Percentiles rank a stretch among this genome's conserved stretches.
Evolutionary conservation across 2,329 filamentous ascomycete species (phyloP).

Genomic region (Calonectria pseudoturangicola): DNA sequence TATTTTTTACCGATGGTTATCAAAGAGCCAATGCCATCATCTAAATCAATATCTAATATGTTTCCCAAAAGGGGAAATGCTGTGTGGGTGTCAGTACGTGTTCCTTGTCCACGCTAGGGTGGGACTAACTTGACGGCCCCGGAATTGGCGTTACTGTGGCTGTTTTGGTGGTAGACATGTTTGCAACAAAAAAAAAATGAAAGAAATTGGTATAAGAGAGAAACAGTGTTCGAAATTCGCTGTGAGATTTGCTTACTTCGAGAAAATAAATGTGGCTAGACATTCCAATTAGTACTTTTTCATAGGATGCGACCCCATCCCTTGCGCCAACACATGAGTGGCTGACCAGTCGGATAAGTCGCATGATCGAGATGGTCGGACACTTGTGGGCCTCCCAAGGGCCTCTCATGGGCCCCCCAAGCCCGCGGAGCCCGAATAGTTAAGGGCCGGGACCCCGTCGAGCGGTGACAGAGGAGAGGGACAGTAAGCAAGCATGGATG

Average conservation of each 20-base stretch:
- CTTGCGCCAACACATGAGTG: neutral
- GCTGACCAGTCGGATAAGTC: neutral
- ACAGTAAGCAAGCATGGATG: neutral
- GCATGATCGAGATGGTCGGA: neutral
- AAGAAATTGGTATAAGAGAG: neutral
- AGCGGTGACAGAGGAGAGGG: too few relatives aligned
- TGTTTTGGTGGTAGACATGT: neutral
- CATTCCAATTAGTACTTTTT: conserved; percentile 6
- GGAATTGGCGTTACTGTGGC: neutral
- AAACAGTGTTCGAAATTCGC: neutral
- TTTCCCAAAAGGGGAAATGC: conserved; percentile 10
- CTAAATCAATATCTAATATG: neutral
- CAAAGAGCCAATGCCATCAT: neutral
- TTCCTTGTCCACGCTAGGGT: too few relatives aligned
- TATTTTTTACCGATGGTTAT: conserved; percentile 7
- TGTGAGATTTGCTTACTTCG: too few relatives aligned
- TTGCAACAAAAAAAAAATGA: neutral
- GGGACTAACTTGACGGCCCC: neutral
- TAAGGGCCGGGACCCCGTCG: too few relatives aligned
- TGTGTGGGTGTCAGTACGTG: neutral
- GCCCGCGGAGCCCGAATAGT: neutral
- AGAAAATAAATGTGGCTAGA: too few relatives aligned
- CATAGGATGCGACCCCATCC: neutral
- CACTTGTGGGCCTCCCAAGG: neutral
- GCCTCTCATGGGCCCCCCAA: too few relatives aligned